Percentiles rank a stretch among this genome's conserved stretches.
Evolutionary conservation across 2,329 filamentous ascomycete species (phyloP).

Genomic region (Aspergillus sojae): DNA sequence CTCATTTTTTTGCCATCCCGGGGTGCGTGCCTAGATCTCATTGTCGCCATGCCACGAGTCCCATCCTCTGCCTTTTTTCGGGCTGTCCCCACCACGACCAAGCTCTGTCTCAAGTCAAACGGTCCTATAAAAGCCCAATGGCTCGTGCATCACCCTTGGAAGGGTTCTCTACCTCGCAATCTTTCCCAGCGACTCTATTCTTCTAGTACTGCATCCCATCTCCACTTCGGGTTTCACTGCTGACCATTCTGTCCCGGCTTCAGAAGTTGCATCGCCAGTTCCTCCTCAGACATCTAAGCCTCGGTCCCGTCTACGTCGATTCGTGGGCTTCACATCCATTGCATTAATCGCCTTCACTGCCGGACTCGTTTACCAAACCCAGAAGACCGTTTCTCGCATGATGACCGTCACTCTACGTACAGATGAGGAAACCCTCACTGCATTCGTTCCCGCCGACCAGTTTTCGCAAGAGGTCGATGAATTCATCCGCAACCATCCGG

Average conservation of each 20-base stretch:
- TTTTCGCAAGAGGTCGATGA: constrained; percentile 64
- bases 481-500: constrained; percentile 73
- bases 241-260: background rate
- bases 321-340: constrained; percentile 40
- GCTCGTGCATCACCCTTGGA: constrained; percentile 8
- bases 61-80: constrained; percentile 17
- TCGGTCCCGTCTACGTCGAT: constrained; percentile 36
- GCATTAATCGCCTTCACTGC: constrained; percentile 37
- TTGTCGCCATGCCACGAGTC: constrained; percentile 18
- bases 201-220: constrained; percentile 7
- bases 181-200: constrained; percentile 12
- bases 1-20: background rate
- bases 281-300: constrained; percentile 19
- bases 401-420: constrained; percentile 52
- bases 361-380: constrained; percentile 33
- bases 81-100: constrained; percentile 22
- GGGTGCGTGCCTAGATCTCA: background rate
- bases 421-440: constrained; percentile 72
- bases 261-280: background rate
- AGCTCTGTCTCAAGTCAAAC: constrained; percentile 14
- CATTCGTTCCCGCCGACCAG: constrained; percentile 64
- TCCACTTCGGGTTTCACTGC: background rate
- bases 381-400: constrained; percentile 30
- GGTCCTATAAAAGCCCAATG: constrained; percentile 16
- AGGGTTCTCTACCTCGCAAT: constrained; percentile 8